Base-by-base conservation (phyloP, 1,284 basidiomycete genomes). In the Malassezia furfur region DNA sequence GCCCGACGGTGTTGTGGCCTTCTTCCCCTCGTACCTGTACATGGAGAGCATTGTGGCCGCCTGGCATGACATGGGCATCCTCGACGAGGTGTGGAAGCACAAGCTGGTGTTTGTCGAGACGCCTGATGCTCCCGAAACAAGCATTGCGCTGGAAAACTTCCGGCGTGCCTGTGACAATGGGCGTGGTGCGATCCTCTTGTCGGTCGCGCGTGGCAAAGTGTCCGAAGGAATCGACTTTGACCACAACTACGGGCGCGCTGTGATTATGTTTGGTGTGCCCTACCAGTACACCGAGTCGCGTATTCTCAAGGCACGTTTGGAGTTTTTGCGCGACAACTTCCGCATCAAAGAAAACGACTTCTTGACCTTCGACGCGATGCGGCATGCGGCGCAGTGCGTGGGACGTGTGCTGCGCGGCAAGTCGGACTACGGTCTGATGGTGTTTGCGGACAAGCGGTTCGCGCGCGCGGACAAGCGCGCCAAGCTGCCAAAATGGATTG, bases 201-300 rank as follows among this genome's bases (percentile, higher is more conserved):
- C 93, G 21, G 94, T 99, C 41, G 94, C 94, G 19, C 84, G 94
- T 80, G 94, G 94, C 7, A 99, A 99, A 76, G 94, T 99, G 0
- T 98, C 94, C 0, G 94, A 99, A 78, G 94, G 94, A 5, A 99
- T 99, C 72, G 94, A 99, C 83, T 99, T 99, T 72, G 94, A 99
- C 76, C 94, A 99, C 65, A 75, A 76, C 54, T 99, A 99, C 74
- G 94, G 94, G 7, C 83, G 94, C 52, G 94, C 94, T 63, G 94
- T 99, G 70, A 90, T 99, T 76, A 98, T 99, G 94, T 98, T 99
- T 78, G 94, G 91, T 21, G 88, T 96, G 30, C 91, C 91, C 4
- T 96, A 96, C 70, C 93, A 99, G 76, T 99, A 99, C 71, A 99
- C 94, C 30, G 94, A 99, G 76, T 93, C 88, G 67, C 84, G 94